Percentiles rank a stretch among this genome's conserved stretches.
Evolutionary conservation across 495 filamentous ascomycete species (phyloP).

Genomic region (Podospora australis): DNA sequence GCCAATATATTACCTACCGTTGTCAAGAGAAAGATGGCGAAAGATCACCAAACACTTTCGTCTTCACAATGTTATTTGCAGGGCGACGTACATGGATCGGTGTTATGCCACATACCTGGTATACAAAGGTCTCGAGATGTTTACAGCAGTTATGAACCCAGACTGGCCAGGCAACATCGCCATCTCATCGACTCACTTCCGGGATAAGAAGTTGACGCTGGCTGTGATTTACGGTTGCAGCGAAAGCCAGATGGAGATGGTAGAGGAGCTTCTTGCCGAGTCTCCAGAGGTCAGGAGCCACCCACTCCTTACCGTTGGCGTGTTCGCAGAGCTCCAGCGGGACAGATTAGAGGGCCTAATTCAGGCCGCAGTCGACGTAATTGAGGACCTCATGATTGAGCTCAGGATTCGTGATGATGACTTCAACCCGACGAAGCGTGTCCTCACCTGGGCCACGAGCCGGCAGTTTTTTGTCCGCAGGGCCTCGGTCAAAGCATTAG

Average conservation of each 20-base stretch:
- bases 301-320: conserved; percentile 9
- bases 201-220: neutral
- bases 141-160: neutral
- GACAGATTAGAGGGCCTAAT: conserved; percentile 5
- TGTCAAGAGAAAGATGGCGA: neutral
- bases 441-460: too few species aligned
- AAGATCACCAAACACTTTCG: neutral
- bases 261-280: neutral
- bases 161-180: neutral
- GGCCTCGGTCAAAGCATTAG: neutral
- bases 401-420: too few species aligned
- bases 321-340: conserved; percentile 16
- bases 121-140: neutral
- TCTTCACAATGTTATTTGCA: neutral
- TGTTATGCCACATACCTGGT: neutral
- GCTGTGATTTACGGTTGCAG: neutral
- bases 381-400: too few species aligned
- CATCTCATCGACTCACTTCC: neutral
- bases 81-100: neutral
- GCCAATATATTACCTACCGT: neutral
- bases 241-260: neutral
- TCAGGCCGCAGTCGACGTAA: neutral
- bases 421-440: too few species aligned
- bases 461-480: too few species aligned
- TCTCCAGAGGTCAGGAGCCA: conserved; percentile 11